Evolutionary conservation across 2,329 filamentous ascomycete genomes (phyloP).

Genomic region (Beauveria pseudobassiana): DNA sequence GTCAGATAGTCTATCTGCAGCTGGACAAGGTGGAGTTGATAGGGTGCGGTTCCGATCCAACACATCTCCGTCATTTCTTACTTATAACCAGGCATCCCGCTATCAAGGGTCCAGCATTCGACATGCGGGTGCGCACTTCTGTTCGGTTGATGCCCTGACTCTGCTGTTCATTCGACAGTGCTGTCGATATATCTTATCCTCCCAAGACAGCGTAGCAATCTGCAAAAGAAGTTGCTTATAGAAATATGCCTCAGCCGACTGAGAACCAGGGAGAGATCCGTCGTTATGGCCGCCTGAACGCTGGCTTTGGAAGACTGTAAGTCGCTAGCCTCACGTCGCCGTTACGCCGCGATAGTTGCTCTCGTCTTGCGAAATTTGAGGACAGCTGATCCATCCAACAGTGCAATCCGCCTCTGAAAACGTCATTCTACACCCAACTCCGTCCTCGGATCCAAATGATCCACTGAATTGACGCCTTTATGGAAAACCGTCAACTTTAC

Average conservation of each 20-base stretch:
- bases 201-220: not conserved
- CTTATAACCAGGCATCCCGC: not conserved
- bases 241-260: not conserved
- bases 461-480: slow-evolving; percentile 52
- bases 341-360: not conserved
- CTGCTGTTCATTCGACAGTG: not conserved
- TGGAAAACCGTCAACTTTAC: slow-evolving; percentile 21
- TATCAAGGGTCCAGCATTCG: too few species aligned
- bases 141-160: not conserved
- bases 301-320: not conserved
- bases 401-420: not conserved
- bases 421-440: slow-evolving; percentile 17
- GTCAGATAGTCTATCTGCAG: not conserved
- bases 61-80: not conserved
- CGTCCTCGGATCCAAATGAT: slow-evolving; percentile 36
- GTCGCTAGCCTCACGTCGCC: not conserved
- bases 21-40: not conserved
- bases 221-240: not conserved
- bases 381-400: not conserved
- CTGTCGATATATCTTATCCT: not conserved
- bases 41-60: not conserved
- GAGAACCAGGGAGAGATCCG: not conserved
- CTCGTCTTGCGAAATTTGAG: not conserved
- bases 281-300: not conserved
- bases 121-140: not conserved